Conservation (phyloP, 352 stramenopile species). For the Pythium myriotylum region DNA sequence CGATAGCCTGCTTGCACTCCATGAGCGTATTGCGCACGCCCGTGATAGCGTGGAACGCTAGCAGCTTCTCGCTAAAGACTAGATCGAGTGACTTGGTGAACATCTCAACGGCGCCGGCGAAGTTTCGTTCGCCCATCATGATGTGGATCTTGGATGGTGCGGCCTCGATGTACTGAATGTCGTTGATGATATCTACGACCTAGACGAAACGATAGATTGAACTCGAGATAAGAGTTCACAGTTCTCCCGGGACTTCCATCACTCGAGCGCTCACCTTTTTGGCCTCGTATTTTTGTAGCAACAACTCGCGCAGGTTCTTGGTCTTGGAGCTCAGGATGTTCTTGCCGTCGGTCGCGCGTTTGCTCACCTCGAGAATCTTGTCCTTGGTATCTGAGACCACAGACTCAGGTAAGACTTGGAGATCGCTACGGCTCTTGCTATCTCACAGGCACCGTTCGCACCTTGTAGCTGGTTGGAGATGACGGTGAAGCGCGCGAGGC, state of each 20-base stretch:
- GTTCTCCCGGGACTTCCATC: not conserved
- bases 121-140: conserved; percentile 59
- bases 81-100: conserved; percentile 78
- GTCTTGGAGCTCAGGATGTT: conserved; percentile 84
- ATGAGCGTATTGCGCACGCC: conserved; percentile 77
- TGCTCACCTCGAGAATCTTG: conserved; percentile 69
- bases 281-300: conserved; percentile 82
- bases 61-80: conserved; percentile 79
- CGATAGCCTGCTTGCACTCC: conserved; percentile 85
- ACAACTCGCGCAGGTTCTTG: conserved; percentile 76
- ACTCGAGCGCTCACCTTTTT: conserved; percentile 53
- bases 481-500: conserved; percentile 72
- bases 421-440: no score
- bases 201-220: no score
- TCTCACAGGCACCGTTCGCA: no score
- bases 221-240: not conserved
- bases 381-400: conserved; percentile 74
- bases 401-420: no score
- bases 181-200: conserved; percentile 82
- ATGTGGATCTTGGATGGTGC: conserved; percentile 65
- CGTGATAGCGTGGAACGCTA: conserved; percentile 78
- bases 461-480: conserved; percentile 83
- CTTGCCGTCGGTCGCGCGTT: conserved; percentile 73
- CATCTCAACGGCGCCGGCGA: conserved; percentile 65
- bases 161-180: conserved; percentile 82